phyloP scores from a whole-genome alignment of 148 eudicot genomes.

The Talinum fruticosum region DNA sequence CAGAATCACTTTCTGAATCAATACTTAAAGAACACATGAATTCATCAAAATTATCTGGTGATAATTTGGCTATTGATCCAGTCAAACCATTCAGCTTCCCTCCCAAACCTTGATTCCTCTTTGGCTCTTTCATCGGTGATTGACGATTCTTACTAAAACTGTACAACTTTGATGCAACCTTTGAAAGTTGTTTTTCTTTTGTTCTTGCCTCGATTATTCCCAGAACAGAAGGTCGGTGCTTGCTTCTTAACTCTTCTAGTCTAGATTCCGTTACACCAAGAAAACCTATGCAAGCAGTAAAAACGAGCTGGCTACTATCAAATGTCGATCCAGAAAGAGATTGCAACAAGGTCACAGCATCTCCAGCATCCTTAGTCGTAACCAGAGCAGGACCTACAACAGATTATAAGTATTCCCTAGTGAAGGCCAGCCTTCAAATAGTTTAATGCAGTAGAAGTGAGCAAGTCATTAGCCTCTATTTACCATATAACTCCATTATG shows the following conservation, averaged over 20 bases:
- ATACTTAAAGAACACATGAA: slow-evolving; percentile 38
- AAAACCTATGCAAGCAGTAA: slow-evolving; percentile 95
- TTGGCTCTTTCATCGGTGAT: slow-evolving; percentile 40
- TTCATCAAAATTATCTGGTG: slow-evolving; percentile 51
- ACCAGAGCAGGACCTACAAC: slow-evolving; percentile 76
- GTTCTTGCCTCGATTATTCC: slow-evolving; percentile 56
- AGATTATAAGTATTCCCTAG: slow-evolving; percentile 6
- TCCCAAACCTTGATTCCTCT: slow-evolving; percentile 30
- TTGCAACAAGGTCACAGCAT: slow-evolving; percentile 78
- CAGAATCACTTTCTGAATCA: slow-evolving; percentile 48
- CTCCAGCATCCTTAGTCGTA: slow-evolving; percentile 87
- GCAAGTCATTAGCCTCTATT: slow-evolving; percentile 4
- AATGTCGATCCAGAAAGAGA: slow-evolving; percentile 85
- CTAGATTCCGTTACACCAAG: slow-evolving; percentile 59
- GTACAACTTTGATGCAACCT: slow-evolving; percentile 73
- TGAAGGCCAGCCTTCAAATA: neutral
- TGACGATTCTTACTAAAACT: slow-evolving; percentile 82
- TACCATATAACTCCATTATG: slow-evolving; percentile 95
- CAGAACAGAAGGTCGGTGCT: slow-evolving; percentile 71
- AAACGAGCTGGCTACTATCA: slow-evolving; percentile 96
- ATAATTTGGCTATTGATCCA: slow-evolving; percentile 29
- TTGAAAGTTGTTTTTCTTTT: slow-evolving; percentile 53
- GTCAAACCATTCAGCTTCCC: slow-evolving; percentile 23
- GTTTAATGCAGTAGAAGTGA: neutral
- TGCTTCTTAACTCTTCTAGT: slow-evolving; percentile 62